Percentiles rank a stretch among this genome's conserved stretches.
These are phyloP conservation scores for Phytophthora agathidicida DNA, from an alignment of 352 stramenopile species.

Conservation along the genomic window DNA sequence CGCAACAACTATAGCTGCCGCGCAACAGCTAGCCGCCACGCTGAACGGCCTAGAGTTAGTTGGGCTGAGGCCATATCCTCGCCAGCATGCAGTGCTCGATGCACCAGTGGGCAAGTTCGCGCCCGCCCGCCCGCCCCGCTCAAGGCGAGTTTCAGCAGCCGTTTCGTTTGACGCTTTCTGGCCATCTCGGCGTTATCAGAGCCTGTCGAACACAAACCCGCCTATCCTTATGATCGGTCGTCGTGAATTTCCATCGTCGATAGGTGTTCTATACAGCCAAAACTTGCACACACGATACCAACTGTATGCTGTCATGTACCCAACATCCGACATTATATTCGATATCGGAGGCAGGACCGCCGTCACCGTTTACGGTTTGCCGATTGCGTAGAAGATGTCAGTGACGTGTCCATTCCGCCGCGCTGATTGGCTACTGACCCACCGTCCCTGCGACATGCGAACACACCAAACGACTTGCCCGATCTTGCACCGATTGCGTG, in stretches of 20 bases:
- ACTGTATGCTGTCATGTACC: too few relatives aligned
- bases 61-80: too few relatives aligned
- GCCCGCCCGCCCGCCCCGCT: too few relatives aligned
- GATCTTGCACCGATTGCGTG: conserved; percentile 17
- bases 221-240: too few relatives aligned
- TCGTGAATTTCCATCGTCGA: conserved; percentile 2
- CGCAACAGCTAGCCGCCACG: too few relatives aligned
- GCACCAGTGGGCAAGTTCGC: too few relatives aligned
- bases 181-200: conserved; percentile 7
- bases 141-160: too few relatives aligned
- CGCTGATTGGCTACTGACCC: conserved; percentile 1
- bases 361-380: conserved; percentile 2
- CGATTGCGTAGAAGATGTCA: conserved; percentile 21
- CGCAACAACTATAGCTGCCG: too few relatives aligned
- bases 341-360: neutral
- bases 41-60: too few relatives aligned
- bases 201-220: too few relatives aligned
- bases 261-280: neutral
- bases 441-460: conserved; percentile 2
- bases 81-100: too few relatives aligned
- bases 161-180: neutral
- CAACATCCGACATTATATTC: too few relatives aligned
- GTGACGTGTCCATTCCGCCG: conserved; percentile 1
- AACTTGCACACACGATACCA: neutral
- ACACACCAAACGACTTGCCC: conserved; percentile 8